Conservation (phyloP, 768 basidiomycete species). For the Austroboletus eburneus region DNA sequence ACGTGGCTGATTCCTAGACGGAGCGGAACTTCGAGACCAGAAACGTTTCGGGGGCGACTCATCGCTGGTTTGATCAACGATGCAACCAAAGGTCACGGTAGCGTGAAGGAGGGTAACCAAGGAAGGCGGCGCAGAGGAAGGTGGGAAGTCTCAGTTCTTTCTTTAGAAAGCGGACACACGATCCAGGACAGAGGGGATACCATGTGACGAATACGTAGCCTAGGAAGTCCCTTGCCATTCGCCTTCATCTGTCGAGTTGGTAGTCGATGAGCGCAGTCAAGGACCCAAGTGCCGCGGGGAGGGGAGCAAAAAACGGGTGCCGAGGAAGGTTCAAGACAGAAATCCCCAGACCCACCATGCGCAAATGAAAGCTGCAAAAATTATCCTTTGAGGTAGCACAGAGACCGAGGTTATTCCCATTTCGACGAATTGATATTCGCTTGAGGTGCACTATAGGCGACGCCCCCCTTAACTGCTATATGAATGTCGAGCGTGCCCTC, state of each 20-base stretch:
- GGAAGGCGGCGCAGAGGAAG: conserved; percentile 5
- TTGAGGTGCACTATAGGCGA: neutral
- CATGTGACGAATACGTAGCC: conserved; percentile 8
- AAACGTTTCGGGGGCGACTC: neutral
- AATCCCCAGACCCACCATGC: conserved; percentile 6
- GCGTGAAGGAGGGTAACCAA: neutral
- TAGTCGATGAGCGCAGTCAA: neutral
- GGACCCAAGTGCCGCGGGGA: no score
- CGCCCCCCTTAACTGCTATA: conserved; percentile 4
- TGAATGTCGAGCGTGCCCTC: conserved; percentile 8
- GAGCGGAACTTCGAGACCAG: conserved; percentile 1
- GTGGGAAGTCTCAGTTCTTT: neutral
- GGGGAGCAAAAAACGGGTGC: conserved; percentile 3
- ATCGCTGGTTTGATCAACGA: conserved; percentile 1
- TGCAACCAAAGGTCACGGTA: neutral
- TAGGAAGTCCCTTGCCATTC: conserved; percentile 1
- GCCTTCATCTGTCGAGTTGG: neutral
- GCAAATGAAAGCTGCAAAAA: conserved; percentile 12
- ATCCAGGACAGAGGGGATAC: conserved; percentile 4
- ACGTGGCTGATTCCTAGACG: conserved; percentile 7
- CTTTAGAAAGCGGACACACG: conserved; percentile 7
- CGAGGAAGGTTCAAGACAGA: conserved; percentile 7
- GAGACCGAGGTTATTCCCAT: conserved; percentile 2
- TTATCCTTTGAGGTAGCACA: conserved; percentile 6
- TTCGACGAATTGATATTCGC: conserved; percentile 7